These are phyloP conservation scores for Globomyces pollinis-pini DNA, from an alignment of 192 early-diverging fungal genomes.

Conservation along the genomic window DNA sequence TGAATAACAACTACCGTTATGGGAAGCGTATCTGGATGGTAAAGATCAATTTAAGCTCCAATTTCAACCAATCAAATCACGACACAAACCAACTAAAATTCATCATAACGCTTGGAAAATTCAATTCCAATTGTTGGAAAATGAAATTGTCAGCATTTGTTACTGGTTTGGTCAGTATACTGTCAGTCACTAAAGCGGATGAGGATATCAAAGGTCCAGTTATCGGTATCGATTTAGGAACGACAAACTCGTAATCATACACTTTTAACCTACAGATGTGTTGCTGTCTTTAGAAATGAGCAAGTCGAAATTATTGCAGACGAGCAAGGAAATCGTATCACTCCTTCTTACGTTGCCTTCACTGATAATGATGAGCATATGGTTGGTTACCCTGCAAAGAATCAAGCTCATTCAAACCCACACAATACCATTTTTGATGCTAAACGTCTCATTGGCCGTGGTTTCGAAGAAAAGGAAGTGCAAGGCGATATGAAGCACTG, in stretches of 20 bases:
- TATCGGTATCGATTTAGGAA: constrained; percentile 95
- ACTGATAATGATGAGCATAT: constrained; percentile 79
- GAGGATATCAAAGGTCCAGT: constrained; percentile 35
- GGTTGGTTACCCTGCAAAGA: constrained; percentile 92
- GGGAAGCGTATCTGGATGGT: too few species aligned
- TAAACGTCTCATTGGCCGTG: constrained; percentile 87
- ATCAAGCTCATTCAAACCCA: constrained; percentile 84
- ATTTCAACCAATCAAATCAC: too few species aligned
- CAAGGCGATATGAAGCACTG: constrained; percentile 91
- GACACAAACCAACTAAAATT: too few species aligned
- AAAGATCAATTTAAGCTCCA: too few species aligned
- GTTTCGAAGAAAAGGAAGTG: constrained; percentile 83
- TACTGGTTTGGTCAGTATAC: background rate
- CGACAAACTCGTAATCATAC: too few species aligned
- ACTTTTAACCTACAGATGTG: constrained; percentile 72
- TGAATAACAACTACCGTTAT: too few species aligned
- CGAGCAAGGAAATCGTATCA: constrained; percentile 94
- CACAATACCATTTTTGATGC: constrained; percentile 87
- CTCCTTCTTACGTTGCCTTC: constrained; percentile 90
- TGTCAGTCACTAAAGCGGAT: background rate
- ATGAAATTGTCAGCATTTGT: constrained; percentile 2
- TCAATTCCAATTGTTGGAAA: too few species aligned
- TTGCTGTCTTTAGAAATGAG: constrained; percentile 88
- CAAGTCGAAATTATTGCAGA: constrained; percentile 97
- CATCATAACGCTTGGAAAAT: too few species aligned